Percentiles rank a stretch among this genome's conserved stretches.
These are phyloP conservation scores for Choricystis sp. DNA, from an alignment of 139 green algal species.

Conservation along the genomic window DNA sequence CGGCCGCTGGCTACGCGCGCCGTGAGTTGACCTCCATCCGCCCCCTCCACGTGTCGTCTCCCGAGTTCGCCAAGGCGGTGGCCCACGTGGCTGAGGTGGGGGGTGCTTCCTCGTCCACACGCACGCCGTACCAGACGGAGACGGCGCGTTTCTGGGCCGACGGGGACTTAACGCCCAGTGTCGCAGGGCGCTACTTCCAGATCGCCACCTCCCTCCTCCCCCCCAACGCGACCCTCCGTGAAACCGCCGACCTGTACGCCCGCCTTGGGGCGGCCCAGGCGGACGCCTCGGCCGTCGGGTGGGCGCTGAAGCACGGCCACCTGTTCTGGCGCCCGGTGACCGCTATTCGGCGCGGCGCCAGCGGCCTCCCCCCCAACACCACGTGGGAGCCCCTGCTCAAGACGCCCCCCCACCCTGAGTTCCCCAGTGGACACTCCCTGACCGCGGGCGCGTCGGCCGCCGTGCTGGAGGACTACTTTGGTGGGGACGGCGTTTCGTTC, in stretches of 20 bases:
- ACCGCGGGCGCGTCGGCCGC: not conserved
- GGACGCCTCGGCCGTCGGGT: conserved; percentile 5
- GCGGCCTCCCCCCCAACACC: conserved; percentile 1
- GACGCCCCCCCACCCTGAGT: conserved; percentile 23
- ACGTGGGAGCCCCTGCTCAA: conserved; percentile 11
- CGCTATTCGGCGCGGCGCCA: conserved; percentile 10
- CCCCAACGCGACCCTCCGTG: not conserved
- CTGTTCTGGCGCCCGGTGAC: conserved; percentile 21
- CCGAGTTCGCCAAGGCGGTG: not conserved
- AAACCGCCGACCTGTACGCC: conserved; percentile 3
- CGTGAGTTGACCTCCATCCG: not conserved
- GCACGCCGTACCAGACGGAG: conserved; percentile 4
- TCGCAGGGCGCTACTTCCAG: conserved; percentile 2
- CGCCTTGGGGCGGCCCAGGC: not conserved
- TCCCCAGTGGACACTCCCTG: conserved; percentile 12
- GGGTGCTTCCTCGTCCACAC: not conserved
- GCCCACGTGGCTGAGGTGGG: conserved; percentile 1
- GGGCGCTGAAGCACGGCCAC: conserved; percentile 10
- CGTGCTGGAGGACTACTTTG: conserved; percentile 4
- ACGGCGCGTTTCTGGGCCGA: conserved; percentile 12
- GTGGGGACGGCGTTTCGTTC: conserved; percentile 3
- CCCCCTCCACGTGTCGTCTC: not conserved
- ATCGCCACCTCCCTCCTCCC: conserved; percentile 7
- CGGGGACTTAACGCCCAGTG: conserved; percentile 4
- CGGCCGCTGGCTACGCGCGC: not conserved